Base-by-base conservation (phyloP, 164 flowering plant genomes). In the Houttuynia cordata region DNA sequence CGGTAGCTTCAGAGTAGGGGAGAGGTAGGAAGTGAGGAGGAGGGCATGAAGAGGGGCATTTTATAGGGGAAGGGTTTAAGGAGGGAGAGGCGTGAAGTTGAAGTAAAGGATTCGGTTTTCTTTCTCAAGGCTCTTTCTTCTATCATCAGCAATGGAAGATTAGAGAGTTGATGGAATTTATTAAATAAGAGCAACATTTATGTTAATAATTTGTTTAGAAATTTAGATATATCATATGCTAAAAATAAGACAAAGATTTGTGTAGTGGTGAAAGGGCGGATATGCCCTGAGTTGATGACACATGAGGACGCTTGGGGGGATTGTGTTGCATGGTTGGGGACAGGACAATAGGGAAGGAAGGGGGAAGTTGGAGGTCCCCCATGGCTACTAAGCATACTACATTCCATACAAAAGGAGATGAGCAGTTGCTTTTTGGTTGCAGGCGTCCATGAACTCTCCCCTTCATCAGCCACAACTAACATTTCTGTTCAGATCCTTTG, bases 71-170 rank as follows among this genome's bases (percentile, higher is more conserved):
- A 65, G 21, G 57, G 58, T 30, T 30, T 30, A 56, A 51, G 23
- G 64, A 24, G 23, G 41, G 1, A 40, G 20, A 70, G 74, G 76
- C 76, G 79, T 76, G 69, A 73, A 64, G 70, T 62, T 71, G 57
- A 72, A 71, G 77, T 64, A 69, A 77, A 72, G 64, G 76, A 74
- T 77, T 77, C 68, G 74, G 74, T 56, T 68, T 64, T 68, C 61
- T 65, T 68, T 72, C 75, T 72, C 75, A 65, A 72, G 72, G 72
- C n/a, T n/a, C n/a, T n/a, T 58, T 68, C 53, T 58, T 64, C 59
- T 61, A 23, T 47, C 65, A 56, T 60, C 49, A 51, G 63, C 2
- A 40, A 64, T n/a, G n/a, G n/a, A n/a, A n/a, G n/a, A n/a, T n/a
- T n/a, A n/a, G n/a, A n/a, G n/a, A 20, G 18, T 34, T 19, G 22